A percentile compares a stretch with the other conserved stretches of the same genome.
Evolutionary conservation across 148 eudicot genomes (phyloP).

Genomic region (Rhododendron williamsianum): DNA sequence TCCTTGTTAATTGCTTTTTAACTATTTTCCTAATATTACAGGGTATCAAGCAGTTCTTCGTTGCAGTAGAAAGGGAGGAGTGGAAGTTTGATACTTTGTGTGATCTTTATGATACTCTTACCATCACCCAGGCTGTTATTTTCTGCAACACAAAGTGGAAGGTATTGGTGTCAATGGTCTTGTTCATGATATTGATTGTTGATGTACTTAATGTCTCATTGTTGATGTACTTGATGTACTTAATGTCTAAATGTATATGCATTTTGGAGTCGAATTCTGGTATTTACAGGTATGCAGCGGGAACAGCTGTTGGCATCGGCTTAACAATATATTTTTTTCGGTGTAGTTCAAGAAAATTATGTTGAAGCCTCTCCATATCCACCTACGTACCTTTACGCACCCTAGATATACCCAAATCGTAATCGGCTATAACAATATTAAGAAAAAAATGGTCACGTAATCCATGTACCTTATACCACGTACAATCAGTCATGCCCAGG

Average conservation of each 20-base stretch:
- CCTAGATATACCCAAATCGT: neutral
- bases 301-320: neutral
- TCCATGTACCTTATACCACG: neutral
- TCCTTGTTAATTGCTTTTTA: neutral
- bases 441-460: neutral
- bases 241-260: neutral
- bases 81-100: conserved; percentile 96
- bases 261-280: neutral
- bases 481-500: neutral
- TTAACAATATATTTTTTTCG: neutral
- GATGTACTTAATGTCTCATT: neutral
- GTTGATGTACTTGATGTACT: too few species aligned
- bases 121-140: conserved; percentile 94
- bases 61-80: conserved; percentile 91
- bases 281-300: neutral
- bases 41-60: conserved; percentile 98
- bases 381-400: neutral
- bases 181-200: neutral
- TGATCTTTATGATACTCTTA: conserved; percentile 96
- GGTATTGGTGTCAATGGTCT: conserved; percentile 31
- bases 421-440: neutral
- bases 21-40: conserved; percentile 20
- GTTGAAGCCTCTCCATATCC: neutral
- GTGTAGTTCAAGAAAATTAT: neutral
- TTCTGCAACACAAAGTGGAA: conserved; percentile 92